Evolutionary conservation across 257 asterid genomes (phyloP).

Genomic region (Sherardia arvensis): DNA sequence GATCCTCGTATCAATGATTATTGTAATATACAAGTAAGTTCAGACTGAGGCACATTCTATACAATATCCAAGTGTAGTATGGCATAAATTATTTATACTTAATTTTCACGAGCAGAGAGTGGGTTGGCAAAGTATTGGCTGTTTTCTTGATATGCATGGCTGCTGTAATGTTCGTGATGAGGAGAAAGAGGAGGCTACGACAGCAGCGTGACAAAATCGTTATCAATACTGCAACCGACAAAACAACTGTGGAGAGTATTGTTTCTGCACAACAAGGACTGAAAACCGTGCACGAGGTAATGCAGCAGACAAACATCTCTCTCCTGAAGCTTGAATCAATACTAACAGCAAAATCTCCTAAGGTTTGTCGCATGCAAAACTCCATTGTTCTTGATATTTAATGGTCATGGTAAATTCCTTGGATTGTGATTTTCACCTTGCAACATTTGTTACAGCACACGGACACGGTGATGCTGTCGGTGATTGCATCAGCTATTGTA

Average conservation of each 20-base stretch:
- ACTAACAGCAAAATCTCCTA: constrained; percentile 56
- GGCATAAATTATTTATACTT: not conserved
- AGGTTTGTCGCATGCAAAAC: constrained; percentile 44
- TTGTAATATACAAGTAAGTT: constrained; percentile 59
- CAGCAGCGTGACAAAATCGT: constrained; percentile 40
- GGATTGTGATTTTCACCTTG: not conserved
- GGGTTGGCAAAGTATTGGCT: constrained; percentile 61
- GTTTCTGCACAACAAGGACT: constrained; percentile 83
- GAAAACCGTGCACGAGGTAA: constrained; percentile 40
- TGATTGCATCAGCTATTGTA: constrained; percentile 27
- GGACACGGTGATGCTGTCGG: constrained; percentile 40
- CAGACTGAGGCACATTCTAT: not conserved
- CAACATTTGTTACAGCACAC: constrained; percentile 42
- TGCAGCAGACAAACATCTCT: constrained; percentile 52
- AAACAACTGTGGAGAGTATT: constrained; percentile 61
- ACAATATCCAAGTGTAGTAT: not conserved
- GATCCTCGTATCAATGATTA: constrained; percentile 23
- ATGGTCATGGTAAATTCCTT: not conserved
- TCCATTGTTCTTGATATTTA: not conserved
- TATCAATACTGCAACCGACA: constrained; percentile 49
- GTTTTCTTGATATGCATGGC: constrained; percentile 39
- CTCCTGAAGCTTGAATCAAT: constrained; percentile 68
- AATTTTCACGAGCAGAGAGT: constrained; percentile 39
- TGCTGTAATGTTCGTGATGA: constrained; percentile 34
- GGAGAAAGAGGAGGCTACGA: constrained; percentile 18